Evolutionary conservation across 2,329 filamentous ascomycete genomes (phyloP), one percentile per base, ranked within the genome.

Genomic region (Calonectria naviculata): DNA sequence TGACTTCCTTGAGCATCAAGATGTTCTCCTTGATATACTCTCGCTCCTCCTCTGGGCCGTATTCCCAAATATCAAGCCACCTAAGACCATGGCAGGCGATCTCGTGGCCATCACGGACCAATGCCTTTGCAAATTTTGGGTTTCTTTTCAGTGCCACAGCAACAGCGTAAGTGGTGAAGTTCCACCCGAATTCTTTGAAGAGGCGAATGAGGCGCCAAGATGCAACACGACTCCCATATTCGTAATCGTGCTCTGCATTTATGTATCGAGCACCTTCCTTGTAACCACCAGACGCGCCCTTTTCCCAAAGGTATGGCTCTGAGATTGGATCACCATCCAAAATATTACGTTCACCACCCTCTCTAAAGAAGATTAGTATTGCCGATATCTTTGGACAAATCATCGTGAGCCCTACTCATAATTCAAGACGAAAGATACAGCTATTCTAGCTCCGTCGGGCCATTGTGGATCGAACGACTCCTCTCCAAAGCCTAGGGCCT

Each of bases 11-110:
- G 3, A 64, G 21, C 21, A 49, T 24, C 21, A 28, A 7, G n/a
- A 64, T 64, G 21, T 80, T 81, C 65, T 84, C 79, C 68, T 80
- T 81, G 74, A 84, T 83, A 54, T 84, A 83, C 34, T 79, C 81
- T 66, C 83, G 82, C 62, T 84, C 82, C 61, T 83, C 76, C 67
- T 84, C 81, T 1, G 81, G 67, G 10, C 74, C 75, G 73, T 83
- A 82, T 44, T 84, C 76, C 74, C 82, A 83, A 62, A 83, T 83
- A 60, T 85, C 84, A n/a, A 85, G 79, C 84, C 84, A 86, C 56
- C 83, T 72, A 29, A 83, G 80, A 19, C 83, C 84, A 71, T 86
- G 84, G 17, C 81, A 81, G 2, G 81, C 83, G 47, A 85, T 82
- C 73, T 85, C 84, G 68, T 85, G 83, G 2, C 83, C 82, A 31